A percentile compares a stretch with the other conserved stretches of the same genome.
These are phyloP conservation scores for Rhododendron henanense DNA, from an alignment of 148 eudicot species.

Conservation along the genomic window DNA sequence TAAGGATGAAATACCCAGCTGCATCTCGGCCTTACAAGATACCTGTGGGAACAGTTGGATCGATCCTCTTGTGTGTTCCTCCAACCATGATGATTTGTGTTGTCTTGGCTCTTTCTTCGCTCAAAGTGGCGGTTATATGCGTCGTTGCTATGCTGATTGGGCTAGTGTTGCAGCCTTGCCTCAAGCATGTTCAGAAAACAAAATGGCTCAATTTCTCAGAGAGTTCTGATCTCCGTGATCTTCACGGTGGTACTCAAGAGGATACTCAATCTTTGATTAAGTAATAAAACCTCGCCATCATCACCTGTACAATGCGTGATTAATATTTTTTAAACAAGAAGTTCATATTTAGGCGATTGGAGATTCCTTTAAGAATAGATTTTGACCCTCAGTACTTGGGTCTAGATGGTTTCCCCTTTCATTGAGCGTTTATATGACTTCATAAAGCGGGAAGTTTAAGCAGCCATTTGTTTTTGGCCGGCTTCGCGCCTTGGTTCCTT, in stretches of 20 bases:
- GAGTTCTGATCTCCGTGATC: constrained; percentile 7
- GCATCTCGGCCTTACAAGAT: constrained; percentile 13
- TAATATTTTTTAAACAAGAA: no score
- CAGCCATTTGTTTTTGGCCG: no score
- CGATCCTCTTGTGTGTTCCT: constrained; percentile 8
- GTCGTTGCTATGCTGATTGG: constrained; percentile 1
- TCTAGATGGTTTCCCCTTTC: no score
- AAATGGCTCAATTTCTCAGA: constrained; percentile 6
- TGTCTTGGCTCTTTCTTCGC: constrained; percentile 10
- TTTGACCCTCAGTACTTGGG: no score
- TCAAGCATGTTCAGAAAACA: neutral
- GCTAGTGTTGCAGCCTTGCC: constrained; percentile 10
- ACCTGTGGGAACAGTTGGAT: constrained; percentile 9
- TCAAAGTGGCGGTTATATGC: constrained; percentile 11
- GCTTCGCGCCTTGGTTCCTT: no score
- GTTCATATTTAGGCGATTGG: no score
- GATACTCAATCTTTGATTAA: neutral
- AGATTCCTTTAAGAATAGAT: no score
- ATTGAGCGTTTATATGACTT: no score
- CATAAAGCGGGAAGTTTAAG: no score
- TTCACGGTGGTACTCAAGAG: neutral
- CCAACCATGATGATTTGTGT: constrained; percentile 4
- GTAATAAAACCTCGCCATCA: no score
- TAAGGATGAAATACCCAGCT: constrained; percentile 10
- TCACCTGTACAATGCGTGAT: no score